Conservation (phyloP, 2,329 filamentous ascomycete genomes). For the Bipolaris cookei region DNA sequence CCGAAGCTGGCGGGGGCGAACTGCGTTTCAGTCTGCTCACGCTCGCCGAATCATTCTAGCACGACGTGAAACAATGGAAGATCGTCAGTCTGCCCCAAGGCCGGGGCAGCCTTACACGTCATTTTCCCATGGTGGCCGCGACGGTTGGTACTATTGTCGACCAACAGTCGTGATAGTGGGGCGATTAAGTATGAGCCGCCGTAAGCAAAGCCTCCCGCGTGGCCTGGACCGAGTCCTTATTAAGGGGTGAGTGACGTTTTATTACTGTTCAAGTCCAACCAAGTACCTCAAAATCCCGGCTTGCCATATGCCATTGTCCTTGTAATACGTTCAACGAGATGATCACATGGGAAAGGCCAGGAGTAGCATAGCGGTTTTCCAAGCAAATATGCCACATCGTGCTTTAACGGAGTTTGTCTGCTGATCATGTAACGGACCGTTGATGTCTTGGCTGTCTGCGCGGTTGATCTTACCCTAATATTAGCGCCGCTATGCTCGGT, state of each 20-base stretch:
- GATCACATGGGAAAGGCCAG: neutral
- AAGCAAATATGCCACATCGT: neutral
- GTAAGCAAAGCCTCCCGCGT: neutral
- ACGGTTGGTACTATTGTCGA: neutral
- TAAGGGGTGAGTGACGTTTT: neutral
- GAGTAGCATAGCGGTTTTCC: neutral
- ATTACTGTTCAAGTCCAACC: neutral
- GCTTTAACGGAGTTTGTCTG: conserved; percentile 24
- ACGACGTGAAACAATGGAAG: neutral
- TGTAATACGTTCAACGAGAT: neutral
- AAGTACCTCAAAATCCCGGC: neutral
- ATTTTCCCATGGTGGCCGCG: neutral
- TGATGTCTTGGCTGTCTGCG: conserved; percentile 34
- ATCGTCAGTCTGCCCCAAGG: neutral
- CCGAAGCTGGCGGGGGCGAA: conserved; percentile 61
- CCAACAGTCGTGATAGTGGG: neutral
- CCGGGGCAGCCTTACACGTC: neutral
- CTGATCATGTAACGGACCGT: conserved; percentile 12
- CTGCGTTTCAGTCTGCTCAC: conserved; percentile 69
- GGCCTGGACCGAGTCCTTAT: neutral
- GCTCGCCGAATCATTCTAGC: conserved; percentile 61
- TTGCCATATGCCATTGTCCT: neutral
- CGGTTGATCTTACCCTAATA: conserved; percentile 4
- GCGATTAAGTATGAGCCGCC: neutral
- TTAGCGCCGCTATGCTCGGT: neutral